Evolutionary conservation across 2,329 filamentous ascomycete genomes (phyloP), one percentile per base, ranked within the genome.

Genomic region (Sclerotinia spermophila): DNA sequence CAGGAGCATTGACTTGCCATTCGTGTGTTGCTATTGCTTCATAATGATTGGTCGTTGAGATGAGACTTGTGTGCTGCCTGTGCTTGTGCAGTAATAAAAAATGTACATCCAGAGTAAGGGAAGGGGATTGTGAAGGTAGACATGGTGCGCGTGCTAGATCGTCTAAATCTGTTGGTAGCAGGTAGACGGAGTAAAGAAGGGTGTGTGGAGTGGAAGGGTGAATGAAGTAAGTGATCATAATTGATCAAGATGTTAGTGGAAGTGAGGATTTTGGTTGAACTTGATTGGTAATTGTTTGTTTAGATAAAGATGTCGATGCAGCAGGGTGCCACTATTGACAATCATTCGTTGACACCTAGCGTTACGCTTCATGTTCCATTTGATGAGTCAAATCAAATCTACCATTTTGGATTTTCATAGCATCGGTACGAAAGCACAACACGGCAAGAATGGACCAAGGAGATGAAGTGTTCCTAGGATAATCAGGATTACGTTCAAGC

Each of bases 61-160:
- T 69, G 67, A 69, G 67, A 69, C 45, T 64, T 65, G 64, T 64
- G 30, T 69, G 67, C 64, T 58, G 65, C 45, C 55, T 65, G 64
- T 64, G 30, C 61, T 64, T 64, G 61, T 42, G 42, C 33, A 42
- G 17, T 30, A 33, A 40, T 53, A 15, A 17, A 45, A 24, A 56
- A n/a, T n/a, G n/a, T n/a, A n/a, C n/a, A n/a, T n/a, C n/a, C n/a
- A n/a, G n/a, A 33, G 67, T 60, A 68, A 68, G 67, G 56, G 48
- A 53, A 53, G n/a, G 65, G n/a, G n/a, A n/a, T 44, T 67, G 42
- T 67, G 48, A 67, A 42, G 64, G 56, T 67, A 58, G 65, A 67
- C 53, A 58, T 58, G 51, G 42, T 44, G n/a, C n/a, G n/a, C n/a
- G n/a, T n/a, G 33, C 51, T n/a, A 67, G 40, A 48, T 30, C 27